A percentile compares a stretch with the other conserved stretches of the same genome.
phyloP scores from a whole-genome alignment of 2,329 filamentous ascomycete genomes.

The Kalmusia sp. region DNA sequence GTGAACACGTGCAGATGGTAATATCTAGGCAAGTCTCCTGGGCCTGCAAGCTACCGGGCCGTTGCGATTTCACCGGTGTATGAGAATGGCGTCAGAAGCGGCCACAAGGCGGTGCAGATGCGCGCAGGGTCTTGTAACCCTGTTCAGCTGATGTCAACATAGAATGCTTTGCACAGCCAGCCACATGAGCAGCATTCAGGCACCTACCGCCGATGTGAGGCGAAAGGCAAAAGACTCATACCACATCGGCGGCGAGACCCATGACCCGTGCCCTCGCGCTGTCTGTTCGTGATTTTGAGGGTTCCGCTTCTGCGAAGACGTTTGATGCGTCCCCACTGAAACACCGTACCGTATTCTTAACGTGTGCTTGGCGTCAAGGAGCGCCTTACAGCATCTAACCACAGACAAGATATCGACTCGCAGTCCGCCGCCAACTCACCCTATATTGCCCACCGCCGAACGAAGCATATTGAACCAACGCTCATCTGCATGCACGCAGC shows the following conservation, averaged over 20 bases:
- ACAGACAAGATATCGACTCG: not conserved
- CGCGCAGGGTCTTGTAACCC: not conserved
- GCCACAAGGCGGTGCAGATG: not conserved
- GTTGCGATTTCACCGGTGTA: conserved; percentile 4
- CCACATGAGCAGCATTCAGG: not conserved
- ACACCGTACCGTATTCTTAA: conserved; percentile 1
- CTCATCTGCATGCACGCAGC: not conserved
- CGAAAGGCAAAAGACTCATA: not conserved
- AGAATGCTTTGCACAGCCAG: not conserved
- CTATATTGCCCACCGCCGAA: not conserved
- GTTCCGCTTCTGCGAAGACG: not conserved
- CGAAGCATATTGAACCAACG: not conserved
- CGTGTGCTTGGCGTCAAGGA: conserved; percentile 5
- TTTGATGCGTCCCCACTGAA: conserved; percentile 1
- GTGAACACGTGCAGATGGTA: no score
- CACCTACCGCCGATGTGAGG: not conserved
- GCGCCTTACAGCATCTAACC: not conserved
- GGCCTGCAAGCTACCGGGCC: no score
- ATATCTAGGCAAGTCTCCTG: no score
- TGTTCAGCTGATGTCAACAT: conserved; percentile 3
- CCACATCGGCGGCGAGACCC: not conserved
- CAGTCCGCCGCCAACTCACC: not conserved
- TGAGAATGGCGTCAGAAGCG: not conserved
- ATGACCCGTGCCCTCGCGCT: not conserved
- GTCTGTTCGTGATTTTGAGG: not conserved